A percentile compares a stretch with the other conserved stretches of the same genome.
These are phyloP conservation scores for Candida sojae DNA, from an alignment of 1,139 yeast species.

Conservation along the genomic window DNA sequence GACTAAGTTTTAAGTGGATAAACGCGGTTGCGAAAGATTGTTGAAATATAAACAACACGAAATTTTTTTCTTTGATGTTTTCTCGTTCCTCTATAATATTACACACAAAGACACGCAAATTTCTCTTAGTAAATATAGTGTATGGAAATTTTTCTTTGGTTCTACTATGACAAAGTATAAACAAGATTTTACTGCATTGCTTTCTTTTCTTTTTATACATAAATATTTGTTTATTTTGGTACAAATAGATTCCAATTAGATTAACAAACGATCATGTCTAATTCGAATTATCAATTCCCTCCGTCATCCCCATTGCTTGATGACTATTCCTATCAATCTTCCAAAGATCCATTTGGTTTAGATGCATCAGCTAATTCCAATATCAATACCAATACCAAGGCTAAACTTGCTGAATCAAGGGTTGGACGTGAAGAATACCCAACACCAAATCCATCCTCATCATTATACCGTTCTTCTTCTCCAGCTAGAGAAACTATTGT, in stretches of 20 bases:
- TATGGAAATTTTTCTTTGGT: too few relatives aligned
- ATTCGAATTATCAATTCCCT: slow-evolving; percentile 40
- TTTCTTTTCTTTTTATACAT: neutral
- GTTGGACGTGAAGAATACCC: slow-evolving; percentile 38
- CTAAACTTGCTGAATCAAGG: slow-evolving; percentile 3
- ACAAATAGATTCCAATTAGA: too few relatives aligned
- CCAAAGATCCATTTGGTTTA: slow-evolving; percentile 24
- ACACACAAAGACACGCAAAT: neutral
- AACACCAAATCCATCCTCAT: slow-evolving; percentile 60
- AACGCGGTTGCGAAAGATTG: slow-evolving; percentile 3
- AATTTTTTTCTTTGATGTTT: neutral
- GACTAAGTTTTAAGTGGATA: too few relatives aligned
- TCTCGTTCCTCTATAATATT: neutral
- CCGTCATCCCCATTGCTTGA: slow-evolving; percentile 64
- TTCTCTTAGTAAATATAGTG: neutral
- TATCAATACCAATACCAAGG: neutral
- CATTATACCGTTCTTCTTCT: slow-evolving; percentile 49
- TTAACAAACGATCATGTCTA: slow-evolving; percentile 6
- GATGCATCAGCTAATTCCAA: slow-evolving; percentile 8
- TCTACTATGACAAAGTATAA: neutral
- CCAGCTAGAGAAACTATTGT: slow-evolving; percentile 24
- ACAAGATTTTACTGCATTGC: neutral
- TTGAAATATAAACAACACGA: slow-evolving; percentile 2
- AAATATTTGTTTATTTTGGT: neutral
- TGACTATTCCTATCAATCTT: slow-evolving; percentile 11